Percentiles rank a stretch among this genome's conserved stretches.
phyloP scores from a whole-genome alignment of 176 grass and related monocot species.

The Zea mays region Zm-B73-REFERENCE-NAM-5.0 NC_050098.1:224273501-224274000 shows the following conservation, averaged over 20 bases:
- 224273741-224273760: slow-evolving; percentile 99
- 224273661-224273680: background rate
- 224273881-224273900: slow-evolving; percentile 21
- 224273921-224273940: no score
- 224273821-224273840: slow-evolving; percentile 97
- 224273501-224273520: slow-evolving; percentile 13
- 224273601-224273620: slow-evolving; percentile 96
- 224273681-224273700: background rate
- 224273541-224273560: slow-evolving; percentile 99
- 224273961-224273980: no score
- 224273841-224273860: slow-evolving; percentile 98
- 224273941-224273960: no score
- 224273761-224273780: slow-evolving; percentile 98
- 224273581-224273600: slow-evolving; percentile 99
- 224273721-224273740: slow-evolving; percentile 96
- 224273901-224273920: background rate
- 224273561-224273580: slow-evolving; percentile 97
- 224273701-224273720: slow-evolving; percentile 25
- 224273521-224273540: slow-evolving; percentile 5
- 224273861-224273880: slow-evolving; percentile 96
- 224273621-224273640: slow-evolving; percentile 75
- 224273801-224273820: slow-evolving; percentile 99
- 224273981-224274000: no score
- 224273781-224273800: slow-evolving; percentile 99
- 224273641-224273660: slow-evolving; percentile 1